A percentile compares a stretch with the other conserved stretches of the same genome.
These are phyloP conservation scores for Pseudozyma pruni DNA, from an alignment of 1,284 basidiomycete genomes.

Conservation along the genomic window DNA sequence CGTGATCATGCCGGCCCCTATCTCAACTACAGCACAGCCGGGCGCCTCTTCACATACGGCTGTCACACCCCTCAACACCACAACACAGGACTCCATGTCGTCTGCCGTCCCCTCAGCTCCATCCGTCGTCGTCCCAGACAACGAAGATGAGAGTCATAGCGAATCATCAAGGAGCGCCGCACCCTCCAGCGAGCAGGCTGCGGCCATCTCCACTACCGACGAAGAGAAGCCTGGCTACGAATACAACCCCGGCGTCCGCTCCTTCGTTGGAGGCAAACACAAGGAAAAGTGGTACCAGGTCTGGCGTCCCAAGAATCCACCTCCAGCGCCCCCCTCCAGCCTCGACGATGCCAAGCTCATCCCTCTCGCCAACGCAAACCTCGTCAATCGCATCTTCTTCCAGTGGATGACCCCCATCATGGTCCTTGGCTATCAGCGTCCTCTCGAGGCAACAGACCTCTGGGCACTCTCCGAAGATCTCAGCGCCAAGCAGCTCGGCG, in stretches of 20 bases:
- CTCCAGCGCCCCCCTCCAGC: conserved; percentile 66
- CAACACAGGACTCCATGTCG: conserved; percentile 2
- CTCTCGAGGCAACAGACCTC: conserved; percentile 84
- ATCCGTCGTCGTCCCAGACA: conserved; percentile 9
- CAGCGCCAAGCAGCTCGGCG: conserved; percentile 74
- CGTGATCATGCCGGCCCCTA: conserved; percentile 2
- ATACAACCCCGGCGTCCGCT: conserved; percentile 58
- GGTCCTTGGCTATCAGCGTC: conserved; percentile 76
- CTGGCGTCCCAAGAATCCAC: conserved; percentile 62
- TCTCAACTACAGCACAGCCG: conserved; percentile 2
- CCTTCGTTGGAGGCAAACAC: conserved; percentile 47
- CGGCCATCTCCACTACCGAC: conserved; percentile 8
- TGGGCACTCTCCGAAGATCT: conserved; percentile 77
- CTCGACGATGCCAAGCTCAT: conserved; percentile 73
- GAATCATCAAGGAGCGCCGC: conserved; percentile 32
- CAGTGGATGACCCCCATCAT: conserved; percentile 82
- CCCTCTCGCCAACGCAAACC: conserved; percentile 72
- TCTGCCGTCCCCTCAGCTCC: background rate
- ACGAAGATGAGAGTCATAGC: conserved; percentile 35
- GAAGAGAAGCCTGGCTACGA: conserved; percentile 42
- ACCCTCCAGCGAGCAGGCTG: conserved; percentile 23
- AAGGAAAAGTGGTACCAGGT: conserved; percentile 65
- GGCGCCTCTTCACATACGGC: background rate
- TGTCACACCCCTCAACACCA: background rate
- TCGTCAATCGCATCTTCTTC: conserved; percentile 73